Evolutionary conservation across 805 yeast genomes (phyloP).

Genomic region (Wickerhamiella galacta): DNA sequence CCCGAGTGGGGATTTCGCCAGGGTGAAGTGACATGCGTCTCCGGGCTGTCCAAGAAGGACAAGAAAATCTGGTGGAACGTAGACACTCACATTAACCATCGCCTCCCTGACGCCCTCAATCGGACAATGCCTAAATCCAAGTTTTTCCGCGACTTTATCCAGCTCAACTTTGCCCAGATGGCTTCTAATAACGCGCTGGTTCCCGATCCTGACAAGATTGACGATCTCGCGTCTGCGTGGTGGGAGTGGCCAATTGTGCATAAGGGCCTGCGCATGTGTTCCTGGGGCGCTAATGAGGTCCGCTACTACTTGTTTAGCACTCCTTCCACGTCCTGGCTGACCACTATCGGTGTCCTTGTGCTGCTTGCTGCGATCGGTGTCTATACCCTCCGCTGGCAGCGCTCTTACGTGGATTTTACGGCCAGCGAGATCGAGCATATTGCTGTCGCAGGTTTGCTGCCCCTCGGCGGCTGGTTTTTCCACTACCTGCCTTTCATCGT

Average conservation of each 20-base stretch:
- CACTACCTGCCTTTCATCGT: conserved; percentile 78
- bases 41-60: conserved; percentile 32
- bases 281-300: conserved; percentile 40
- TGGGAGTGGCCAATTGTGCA: conserved; percentile 72
- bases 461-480: conserved; percentile 79
- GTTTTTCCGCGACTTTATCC: conserved; percentile 53
- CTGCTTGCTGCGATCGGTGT: conserved; percentile 25
- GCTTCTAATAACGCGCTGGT: conserved; percentile 69
- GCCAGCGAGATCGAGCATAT: conserved; percentile 26
- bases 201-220: conserved; percentile 57
- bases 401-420: conserved; percentile 40
- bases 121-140: conserved; percentile 31
- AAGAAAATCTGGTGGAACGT: conserved; percentile 69
- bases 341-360: conserved; percentile 25
- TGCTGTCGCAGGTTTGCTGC: conserved; percentile 56
- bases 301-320: conserved; percentile 56
- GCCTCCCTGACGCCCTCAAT: conserved; percentile 26
- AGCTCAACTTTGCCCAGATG: conserved; percentile 65
- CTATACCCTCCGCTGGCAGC: conserved; percentile 44
- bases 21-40: conserved; percentile 76
- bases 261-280: conserved; percentile 61
- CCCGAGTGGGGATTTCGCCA: conserved; percentile 98
- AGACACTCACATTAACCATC: conserved; percentile 46
- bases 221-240: conserved; percentile 54
- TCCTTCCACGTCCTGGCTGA: conserved; percentile 47